Evolutionary conservation across 768 basidiomycete species (phyloP).

Genomic region (Phanerochaete sordida): DNA sequence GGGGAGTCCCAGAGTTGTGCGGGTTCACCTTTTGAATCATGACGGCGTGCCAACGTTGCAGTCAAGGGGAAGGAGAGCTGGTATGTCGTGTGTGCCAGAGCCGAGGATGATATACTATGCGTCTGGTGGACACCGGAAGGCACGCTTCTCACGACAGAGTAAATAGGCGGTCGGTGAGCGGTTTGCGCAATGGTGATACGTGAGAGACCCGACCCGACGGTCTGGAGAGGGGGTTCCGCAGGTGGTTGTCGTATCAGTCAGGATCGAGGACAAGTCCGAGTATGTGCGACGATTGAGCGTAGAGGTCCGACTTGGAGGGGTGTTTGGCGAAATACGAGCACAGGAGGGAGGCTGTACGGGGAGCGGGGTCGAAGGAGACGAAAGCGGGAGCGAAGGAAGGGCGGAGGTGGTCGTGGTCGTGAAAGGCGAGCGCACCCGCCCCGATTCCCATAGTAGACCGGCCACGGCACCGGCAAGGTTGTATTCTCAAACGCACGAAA

Average conservation of each 20-base stretch:
- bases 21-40: conserved; percentile 69
- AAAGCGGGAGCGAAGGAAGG: background rate
- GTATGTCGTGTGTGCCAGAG: background rate
- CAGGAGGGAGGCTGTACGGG: background rate
- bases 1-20: conserved; percentile 25
- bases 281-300: background rate
- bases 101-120: conserved; percentile 6
- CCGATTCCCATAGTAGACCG: conserved; percentile 7
- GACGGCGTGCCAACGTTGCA: background rate
- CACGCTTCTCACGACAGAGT: conserved; percentile 7
- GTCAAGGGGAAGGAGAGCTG: background rate
- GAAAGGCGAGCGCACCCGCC: background rate
- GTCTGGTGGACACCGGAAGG: background rate
- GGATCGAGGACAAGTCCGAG: background rate
- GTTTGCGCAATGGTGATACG: background rate
- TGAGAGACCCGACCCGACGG: conserved; percentile 15
- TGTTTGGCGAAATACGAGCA: background rate
- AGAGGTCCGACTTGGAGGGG: background rate
- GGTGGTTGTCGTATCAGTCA: background rate
- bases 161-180: conserved; percentile 3
- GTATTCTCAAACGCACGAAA: background rate
- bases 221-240: conserved; percentile 7
- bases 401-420: background rate
- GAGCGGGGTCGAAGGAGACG: background rate
- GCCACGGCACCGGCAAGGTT: conserved; percentile 9